Evolutionary conservation across 2,329 filamentous ascomycete species (phyloP).

Genomic region (Cercospora janseana): DNA sequence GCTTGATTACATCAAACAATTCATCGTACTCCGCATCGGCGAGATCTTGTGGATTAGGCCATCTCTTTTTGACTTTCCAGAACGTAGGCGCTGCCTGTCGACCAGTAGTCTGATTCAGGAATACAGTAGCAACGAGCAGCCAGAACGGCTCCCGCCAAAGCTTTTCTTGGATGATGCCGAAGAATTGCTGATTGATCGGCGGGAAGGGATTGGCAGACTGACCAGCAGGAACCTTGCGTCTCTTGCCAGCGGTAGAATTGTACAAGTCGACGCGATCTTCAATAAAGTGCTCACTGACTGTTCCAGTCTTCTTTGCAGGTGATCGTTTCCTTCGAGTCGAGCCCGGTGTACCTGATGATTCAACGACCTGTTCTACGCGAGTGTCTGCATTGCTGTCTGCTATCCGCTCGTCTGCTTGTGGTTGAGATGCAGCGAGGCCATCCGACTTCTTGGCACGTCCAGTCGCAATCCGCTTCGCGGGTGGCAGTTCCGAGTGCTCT

Average conservation of each 20-base stretch:
- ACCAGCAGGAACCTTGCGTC: slow-evolving; percentile 31
- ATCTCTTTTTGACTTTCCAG: slow-evolving; percentile 63
- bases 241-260: slow-evolving; percentile 31
- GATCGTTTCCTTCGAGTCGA: neutral
- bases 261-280: slow-evolving; percentile 33
- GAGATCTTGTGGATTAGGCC: slow-evolving; percentile 65
- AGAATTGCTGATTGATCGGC: slow-evolving; percentile 59
- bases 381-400: neutral
- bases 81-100: slow-evolving; percentile 73
- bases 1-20: slow-evolving; percentile 62
- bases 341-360: neutral
- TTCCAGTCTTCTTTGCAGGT: slow-evolving; percentile 24
- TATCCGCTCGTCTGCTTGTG: neutral
- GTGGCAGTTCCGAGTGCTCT: neutral
- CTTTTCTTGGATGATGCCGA: slow-evolving; percentile 82
- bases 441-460: no score
- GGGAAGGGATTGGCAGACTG: slow-evolving; percentile 61
- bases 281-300: slow-evolving; percentile 31
- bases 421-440: no score
- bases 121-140: slow-evolving; percentile 77
- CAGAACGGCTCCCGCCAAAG: slow-evolving; percentile 73
- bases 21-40: slow-evolving; percentile 56
- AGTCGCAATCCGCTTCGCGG: neutral
- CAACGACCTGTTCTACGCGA: neutral
- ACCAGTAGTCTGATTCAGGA: slow-evolving; percentile 78